Evolutionary conservation across 805 yeast species (phyloP), one percentile per base, ranked within the genome.

Genomic region (Pichia californica): DNA sequence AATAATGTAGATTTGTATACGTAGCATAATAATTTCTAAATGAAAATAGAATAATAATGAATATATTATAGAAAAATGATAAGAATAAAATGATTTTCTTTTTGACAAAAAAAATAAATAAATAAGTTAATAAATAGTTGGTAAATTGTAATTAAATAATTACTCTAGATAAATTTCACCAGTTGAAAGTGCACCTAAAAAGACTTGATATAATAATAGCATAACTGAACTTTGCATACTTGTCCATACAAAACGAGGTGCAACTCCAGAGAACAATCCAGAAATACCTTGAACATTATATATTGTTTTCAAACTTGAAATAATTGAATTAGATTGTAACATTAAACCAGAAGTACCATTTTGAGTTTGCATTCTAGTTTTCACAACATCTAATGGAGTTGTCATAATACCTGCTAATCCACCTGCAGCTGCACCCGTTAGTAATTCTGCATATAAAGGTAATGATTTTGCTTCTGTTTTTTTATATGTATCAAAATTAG

Each of bases 191-290:
- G 70, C 64, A 52, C 78, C 78, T 55, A 91, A 66, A 3, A 91
- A 72, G 34, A 79, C 68, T 62, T 93, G 99, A 63, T 93, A 93
- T 31, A 89, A 68, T 50, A 91, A 68, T 43, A 93, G 71, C 98
- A 93, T 91, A 38, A 93, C 83, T 52, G 95, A 85, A 62, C 96
- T 86, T 62, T 93, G 99, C 16, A 89, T 69, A 50, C 95, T 85
- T 0, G 98, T 91, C 99, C 99, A 93, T 5, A 93, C 83, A 52
- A 88, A 81, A 50, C 99, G 73, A 1, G 99, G 99, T 0, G 96
- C 97, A 6, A 93, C 96, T 1, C 99, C 99, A 27, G 89, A 77
- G 63, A 93, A 91, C 31, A 88, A 69, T 0, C 96, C 96, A 2
- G 73, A 46, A 0, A 81, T 41, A 1, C 99, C 98, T 61, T 93